phyloP scores from a whole-genome alignment of 805 yeast genomes.

The Komagataella pastoris region DNA sequence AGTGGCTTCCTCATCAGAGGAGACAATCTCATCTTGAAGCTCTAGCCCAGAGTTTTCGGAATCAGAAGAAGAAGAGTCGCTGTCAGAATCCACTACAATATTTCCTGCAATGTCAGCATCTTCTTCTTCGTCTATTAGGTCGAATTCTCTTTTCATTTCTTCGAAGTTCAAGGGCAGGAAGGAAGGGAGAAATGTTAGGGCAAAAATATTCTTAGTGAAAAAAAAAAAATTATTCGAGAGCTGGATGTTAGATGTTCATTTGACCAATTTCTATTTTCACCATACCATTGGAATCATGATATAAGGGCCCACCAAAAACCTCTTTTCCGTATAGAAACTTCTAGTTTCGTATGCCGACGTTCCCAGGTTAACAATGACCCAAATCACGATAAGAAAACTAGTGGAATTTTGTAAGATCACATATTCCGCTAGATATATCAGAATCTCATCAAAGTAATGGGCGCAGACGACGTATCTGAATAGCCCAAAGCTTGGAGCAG shows the following conservation, averaged over 20 bases:
- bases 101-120: conserved; percentile 51
- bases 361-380: conserved; percentile 35
- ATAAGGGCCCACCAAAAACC: not conserved
- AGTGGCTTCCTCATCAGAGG: conserved; percentile 35
- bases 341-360: conserved; percentile 42
- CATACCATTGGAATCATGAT: not conserved
- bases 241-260: not conserved
- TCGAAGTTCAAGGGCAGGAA: not conserved
- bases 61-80: conserved; percentile 9
- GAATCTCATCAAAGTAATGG: conserved; percentile 57
- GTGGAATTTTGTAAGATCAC: conserved; percentile 7
- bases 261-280: not conserved
- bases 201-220: not conserved
- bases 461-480: conserved; percentile 45
- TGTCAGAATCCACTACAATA: conserved; percentile 27
- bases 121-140: conserved; percentile 26
- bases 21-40: conserved; percentile 39
- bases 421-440: conserved; percentile 29
- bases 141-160: not conserved
- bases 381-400: conserved; percentile 14
- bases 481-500: conserved; percentile 35
- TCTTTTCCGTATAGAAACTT: conserved; percentile 25
- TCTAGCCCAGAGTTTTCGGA: conserved; percentile 20
- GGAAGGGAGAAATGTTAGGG: not conserved
- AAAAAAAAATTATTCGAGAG: not conserved